Conservation (phyloP, 2,329 filamentous ascomycete genomes). For the Penicillium sp. region DNA sequence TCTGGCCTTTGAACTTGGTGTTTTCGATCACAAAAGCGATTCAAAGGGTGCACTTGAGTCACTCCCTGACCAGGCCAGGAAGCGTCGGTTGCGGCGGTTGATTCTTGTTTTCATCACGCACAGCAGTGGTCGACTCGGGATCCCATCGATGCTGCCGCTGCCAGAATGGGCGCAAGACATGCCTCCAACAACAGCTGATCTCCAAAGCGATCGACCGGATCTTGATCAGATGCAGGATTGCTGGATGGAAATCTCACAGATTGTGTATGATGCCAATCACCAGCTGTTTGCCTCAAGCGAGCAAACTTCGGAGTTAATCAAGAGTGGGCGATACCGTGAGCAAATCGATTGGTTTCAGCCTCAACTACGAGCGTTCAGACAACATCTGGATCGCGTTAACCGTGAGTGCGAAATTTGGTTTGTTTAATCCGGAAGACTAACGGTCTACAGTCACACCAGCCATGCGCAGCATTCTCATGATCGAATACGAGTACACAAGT, state of each 20-base stretch:
- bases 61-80: constrained; percentile 65
- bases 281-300: constrained; percentile 82
- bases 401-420: constrained; percentile 30
- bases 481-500: constrained; percentile 93
- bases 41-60: constrained; percentile 55
- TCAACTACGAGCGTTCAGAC: constrained; percentile 73
- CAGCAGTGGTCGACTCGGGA: constrained; percentile 85
- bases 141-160: constrained; percentile 85
- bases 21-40: constrained; percentile 88
- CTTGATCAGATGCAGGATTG: constrained; percentile 68
- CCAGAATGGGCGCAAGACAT: constrained; percentile 44
- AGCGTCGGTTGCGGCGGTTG: constrained; percentile 79
- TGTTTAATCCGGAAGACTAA: constrained; percentile 19
- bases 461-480: constrained; percentile 74
- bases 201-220: constrained; percentile 32
- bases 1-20: constrained; percentile 86
- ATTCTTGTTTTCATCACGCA: constrained; percentile 90
- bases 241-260: constrained; percentile 89
- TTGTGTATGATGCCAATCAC: constrained; percentile 89
- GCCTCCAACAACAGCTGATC: constrained; percentile 30
- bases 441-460: constrained; percentile 49
- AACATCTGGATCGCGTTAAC: constrained; percentile 75
- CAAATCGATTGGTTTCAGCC: constrained; percentile 79
- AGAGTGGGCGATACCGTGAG: constrained; percentile 77
- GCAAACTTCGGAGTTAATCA: constrained; percentile 84